These are phyloP conservation scores for Trypanosoma caninum DNA, from an alignment of 208 protist species.

Conservation along the genomic window DNA sequence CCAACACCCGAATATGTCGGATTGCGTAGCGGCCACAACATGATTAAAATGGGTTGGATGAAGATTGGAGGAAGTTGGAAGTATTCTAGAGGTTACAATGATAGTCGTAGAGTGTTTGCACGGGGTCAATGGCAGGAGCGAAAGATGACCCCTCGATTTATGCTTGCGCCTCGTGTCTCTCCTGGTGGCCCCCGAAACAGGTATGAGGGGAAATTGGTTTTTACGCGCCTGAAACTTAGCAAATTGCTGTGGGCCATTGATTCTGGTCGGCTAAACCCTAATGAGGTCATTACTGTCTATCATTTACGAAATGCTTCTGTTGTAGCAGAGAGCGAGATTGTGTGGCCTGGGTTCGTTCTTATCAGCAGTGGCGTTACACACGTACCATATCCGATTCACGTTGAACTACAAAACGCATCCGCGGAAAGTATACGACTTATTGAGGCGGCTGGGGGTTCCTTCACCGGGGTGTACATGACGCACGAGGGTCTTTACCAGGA, in stretches of 20 bases:
- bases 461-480: conserved; percentile 87
- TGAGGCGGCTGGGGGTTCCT: conserved; percentile 84
- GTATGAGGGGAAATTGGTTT: conserved; percentile 82
- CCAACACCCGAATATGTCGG: conserved; percentile 84
- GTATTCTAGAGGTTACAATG: conserved; percentile 83
- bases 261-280: conserved; percentile 80
- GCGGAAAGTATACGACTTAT: conserved; percentile 75
- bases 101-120: conserved; percentile 65
- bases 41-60: conserved; percentile 91
- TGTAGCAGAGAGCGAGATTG: conserved; percentile 65
- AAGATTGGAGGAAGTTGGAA: conserved; percentile 90
- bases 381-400: conserved; percentile 78
- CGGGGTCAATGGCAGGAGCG: conserved; percentile 89
- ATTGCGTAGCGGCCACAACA: conserved; percentile 74
- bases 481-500: conserved; percentile 89
- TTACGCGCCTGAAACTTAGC: conserved; percentile 57
- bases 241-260: conserved; percentile 90
- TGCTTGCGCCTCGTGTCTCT: conserved; percentile 86
- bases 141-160: conserved; percentile 90
- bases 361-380: conserved; percentile 55
- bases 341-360: conserved; percentile 88
- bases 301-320: conserved; percentile 72
- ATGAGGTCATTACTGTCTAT: conserved; percentile 87
- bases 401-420: conserved; percentile 89
- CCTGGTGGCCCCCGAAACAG: conserved; percentile 75